These are phyloP conservation scores for Pezicula radicicola DNA, from an alignment of 2,329 filamentous ascomycete genomes.

Conservation along the genomic window DNA sequence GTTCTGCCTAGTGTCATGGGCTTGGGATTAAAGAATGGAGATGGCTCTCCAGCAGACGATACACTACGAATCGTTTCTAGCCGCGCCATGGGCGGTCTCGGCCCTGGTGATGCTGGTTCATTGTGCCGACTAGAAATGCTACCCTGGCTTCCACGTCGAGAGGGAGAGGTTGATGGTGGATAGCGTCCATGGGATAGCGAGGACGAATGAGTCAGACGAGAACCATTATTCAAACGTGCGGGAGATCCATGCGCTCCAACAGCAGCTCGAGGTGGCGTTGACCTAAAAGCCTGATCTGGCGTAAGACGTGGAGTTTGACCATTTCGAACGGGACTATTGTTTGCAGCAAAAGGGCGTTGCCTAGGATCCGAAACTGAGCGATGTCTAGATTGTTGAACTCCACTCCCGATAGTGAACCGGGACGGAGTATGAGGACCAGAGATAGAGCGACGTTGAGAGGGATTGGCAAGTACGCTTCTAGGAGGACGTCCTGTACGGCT, in stretches of 20 bases:
- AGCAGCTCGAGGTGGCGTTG: conserved; percentile 12
- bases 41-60: conserved; percentile 20
- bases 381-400: neutral
- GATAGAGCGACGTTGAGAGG: conserved; percentile 21
- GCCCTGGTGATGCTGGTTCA: conserved; percentile 44
- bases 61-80: conserved; percentile 53
- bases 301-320: conserved; percentile 1
- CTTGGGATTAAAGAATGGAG: conserved; percentile 17
- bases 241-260: conserved; percentile 6
- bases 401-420: neutral
- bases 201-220: neutral
- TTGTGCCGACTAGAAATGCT: conserved; percentile 23
- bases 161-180: conserved; percentile 9
- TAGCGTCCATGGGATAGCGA: conserved; percentile 1
- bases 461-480: conserved; percentile 17
- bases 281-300: conserved; percentile 10
- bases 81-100: conserved; percentile 46
- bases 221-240: neutral
- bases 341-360: neutral
- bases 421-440: neutral
- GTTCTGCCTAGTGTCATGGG: conserved; percentile 21
- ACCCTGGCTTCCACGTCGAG: conserved; percentile 12
- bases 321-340: conserved; percentile 4
- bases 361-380: neutral
- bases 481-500: conserved; percentile 26